phyloP scores from a whole-genome alignment of 805 yeast genomes.

The Wilhelminamyces savonicus region DNA sequence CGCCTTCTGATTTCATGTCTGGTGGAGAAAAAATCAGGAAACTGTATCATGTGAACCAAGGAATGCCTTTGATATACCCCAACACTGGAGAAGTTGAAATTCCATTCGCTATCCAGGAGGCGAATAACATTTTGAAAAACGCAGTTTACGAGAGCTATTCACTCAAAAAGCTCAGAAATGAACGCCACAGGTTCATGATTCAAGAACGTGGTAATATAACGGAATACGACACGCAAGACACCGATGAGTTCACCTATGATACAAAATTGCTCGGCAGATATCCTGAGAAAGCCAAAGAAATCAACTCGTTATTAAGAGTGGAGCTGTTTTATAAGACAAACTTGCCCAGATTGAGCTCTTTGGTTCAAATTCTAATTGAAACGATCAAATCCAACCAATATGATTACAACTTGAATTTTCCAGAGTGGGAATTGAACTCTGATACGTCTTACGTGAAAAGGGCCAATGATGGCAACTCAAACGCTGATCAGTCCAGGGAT shows the following conservation, averaged over 20 bases:
- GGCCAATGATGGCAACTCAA: slow-evolving; percentile 3
- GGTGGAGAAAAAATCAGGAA: slow-evolving; percentile 47
- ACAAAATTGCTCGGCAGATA: slow-evolving; percentile 15
- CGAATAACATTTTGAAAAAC: slow-evolving; percentile 57
- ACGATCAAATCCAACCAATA: slow-evolving; percentile 48
- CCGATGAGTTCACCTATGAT: slow-evolving; percentile 22
- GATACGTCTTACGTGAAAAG: slow-evolving; percentile 19
- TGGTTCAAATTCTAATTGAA: slow-evolving; percentile 59
- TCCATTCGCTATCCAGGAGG: slow-evolving; percentile 77
- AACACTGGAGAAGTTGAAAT: slow-evolving; percentile 29
- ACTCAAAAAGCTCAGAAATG: slow-evolving; percentile 66
- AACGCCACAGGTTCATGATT: slow-evolving; percentile 61
- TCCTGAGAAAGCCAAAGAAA: slow-evolving; percentile 30
- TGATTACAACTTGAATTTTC: slow-evolving; percentile 27
- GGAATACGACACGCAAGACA: slow-evolving; percentile 11
- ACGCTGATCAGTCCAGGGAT: slow-evolving; percentile 3
- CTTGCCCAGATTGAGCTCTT: slow-evolving; percentile 53
- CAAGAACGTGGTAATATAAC: slow-evolving; percentile 56
- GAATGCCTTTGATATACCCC: slow-evolving; percentile 65
- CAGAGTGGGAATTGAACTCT: slow-evolving; percentile 31
- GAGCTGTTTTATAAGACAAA: slow-evolving; percentile 52
- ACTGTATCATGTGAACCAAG: slow-evolving; percentile 58
- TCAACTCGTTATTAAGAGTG: slow-evolving; percentile 44
- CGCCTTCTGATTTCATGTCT: slow-evolving; percentile 38
- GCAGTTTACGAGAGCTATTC: slow-evolving; percentile 62